A percentile compares a stretch with the other conserved stretches of the same genome.
Conservation (phyloP, 116 monocot species). For the Cymodocea nodosa region DNA sequence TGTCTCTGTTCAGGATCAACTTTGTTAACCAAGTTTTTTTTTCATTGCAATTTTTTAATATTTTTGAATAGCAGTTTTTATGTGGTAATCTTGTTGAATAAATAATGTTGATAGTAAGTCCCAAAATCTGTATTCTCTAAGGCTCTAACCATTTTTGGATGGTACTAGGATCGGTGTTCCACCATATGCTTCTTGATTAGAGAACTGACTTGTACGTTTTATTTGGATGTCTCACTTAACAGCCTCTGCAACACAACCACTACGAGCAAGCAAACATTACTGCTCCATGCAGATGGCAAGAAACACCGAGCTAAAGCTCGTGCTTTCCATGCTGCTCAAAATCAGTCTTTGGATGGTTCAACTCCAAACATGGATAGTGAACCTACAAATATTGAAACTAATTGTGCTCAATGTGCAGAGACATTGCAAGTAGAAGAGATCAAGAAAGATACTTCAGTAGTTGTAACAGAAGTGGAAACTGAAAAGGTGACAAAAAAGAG, state of each 20-base stretch:
- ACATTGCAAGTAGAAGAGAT: constrained; percentile 4
- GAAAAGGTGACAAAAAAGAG: constrained; percentile 40
- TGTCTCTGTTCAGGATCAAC: too few species aligned
- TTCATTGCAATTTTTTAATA: too few species aligned
- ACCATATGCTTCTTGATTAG: constrained; percentile 1
- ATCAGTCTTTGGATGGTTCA: constrained; percentile 25
- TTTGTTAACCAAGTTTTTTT: too few species aligned
- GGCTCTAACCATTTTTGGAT: too few species aligned
- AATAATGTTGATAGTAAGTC: too few species aligned
- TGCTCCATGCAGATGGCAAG: constrained; percentile 90
- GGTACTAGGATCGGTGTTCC: not conserved
- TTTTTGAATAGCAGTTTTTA: too few species aligned
- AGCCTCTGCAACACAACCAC: constrained; percentile 87
- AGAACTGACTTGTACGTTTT: not conserved
- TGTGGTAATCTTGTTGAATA: too few species aligned
- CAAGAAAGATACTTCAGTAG: constrained; percentile 4
- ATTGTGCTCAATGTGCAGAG: constrained; percentile 13
- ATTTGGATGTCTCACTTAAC: not conserved
- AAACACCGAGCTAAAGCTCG: constrained; percentile 94
- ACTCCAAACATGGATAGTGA: constrained; percentile 11
- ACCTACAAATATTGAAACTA: constrained; percentile 14
- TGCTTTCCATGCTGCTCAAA: constrained; percentile 77
- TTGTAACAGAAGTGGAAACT: not conserved
- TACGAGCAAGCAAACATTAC: constrained; percentile 84
- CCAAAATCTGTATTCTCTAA: too few species aligned